These are phyloP conservation scores for Gamarada debralockiae DNA, from an alignment of 495 filamentous ascomycete species.

Conservation along the genomic window DNA sequence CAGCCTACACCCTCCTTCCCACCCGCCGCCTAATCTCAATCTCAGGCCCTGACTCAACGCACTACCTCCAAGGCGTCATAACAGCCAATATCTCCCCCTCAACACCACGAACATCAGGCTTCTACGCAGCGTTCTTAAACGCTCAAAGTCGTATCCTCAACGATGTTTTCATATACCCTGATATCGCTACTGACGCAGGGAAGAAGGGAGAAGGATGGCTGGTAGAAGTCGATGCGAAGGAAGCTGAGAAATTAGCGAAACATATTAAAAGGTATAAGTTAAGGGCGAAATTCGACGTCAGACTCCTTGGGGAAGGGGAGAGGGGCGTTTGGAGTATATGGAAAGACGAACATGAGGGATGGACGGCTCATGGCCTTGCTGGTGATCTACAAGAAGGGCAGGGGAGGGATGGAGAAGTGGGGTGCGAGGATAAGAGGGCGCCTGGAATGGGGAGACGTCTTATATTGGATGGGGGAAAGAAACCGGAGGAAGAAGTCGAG, in stretches of 20 bases:
- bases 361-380: conserved; percentile 42
- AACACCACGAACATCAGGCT: conserved; percentile 30
- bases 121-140: conserved; percentile 81
- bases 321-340: conserved; percentile 64
- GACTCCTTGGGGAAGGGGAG: conserved; percentile 59
- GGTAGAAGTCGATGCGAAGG: conserved; percentile 73
- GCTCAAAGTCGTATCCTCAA: conserved; percentile 78
- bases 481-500: conserved; percentile 22
- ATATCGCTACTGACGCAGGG: conserved; percentile 7
- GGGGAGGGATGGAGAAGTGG: conserved; percentile 28
- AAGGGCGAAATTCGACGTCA: conserved; percentile 69
- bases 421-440: conserved; percentile 58
- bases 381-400: not conserved
- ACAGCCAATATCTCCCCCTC: conserved; percentile 63
- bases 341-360: conserved; percentile 32
- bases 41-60: conserved; percentile 70
- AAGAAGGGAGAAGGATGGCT: conserved; percentile 48
- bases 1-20: conserved; percentile 51
- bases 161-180: conserved; percentile 85
- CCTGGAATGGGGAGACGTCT: conserved; percentile 64
- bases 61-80: conserved; percentile 83
- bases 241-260: conserved; percentile 54
- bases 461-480: conserved; percentile 36
- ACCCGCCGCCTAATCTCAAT: conserved; percentile 76
- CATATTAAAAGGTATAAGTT: conserved; percentile 83